These are phyloP conservation scores for Nannochloropsis granulata DNA, from an alignment of 108 stramenopile genomes.

Conservation along the genomic window DNA sequence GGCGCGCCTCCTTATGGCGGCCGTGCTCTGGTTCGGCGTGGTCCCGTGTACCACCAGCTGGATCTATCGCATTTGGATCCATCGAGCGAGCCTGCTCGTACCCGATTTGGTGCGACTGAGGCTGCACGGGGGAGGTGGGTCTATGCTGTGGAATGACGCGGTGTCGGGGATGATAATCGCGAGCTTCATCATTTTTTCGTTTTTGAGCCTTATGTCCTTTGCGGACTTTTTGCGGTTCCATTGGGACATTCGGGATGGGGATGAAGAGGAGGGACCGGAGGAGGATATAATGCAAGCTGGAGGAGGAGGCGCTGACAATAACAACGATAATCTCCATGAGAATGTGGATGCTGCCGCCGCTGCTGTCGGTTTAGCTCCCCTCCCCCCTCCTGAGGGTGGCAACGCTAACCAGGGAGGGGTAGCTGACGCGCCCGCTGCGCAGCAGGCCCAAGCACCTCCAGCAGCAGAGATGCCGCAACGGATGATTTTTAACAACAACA, in stretches of 20 bases:
- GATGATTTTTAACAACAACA: not conserved
- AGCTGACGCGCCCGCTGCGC: not conserved
- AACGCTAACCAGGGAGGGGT: not conserved
- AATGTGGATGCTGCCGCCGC: not conserved
- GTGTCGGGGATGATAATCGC: constrained; percentile 59
- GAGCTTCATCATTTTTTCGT: constrained; percentile 60
- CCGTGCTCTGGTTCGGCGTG: constrained; percentile 57
- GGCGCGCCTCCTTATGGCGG: constrained; percentile 45
- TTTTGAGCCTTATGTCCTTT: constrained; percentile 78
- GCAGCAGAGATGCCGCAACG: not conserved
- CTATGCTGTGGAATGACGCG: constrained; percentile 22
- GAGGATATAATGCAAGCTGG: not conserved
- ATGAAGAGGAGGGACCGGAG: constrained; percentile 4
- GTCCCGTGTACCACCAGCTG: constrained; percentile 62
- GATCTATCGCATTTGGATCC: constrained; percentile 75
- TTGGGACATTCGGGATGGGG: constrained; percentile 20
- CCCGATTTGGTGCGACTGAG: constrained; percentile 39
- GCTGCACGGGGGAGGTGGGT: constrained; percentile 40
- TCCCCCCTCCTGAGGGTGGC: not conserved
- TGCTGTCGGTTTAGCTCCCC: not conserved
- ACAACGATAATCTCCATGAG: not conserved
- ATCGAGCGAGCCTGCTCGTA: constrained; percentile 40
- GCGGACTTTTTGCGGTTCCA: constrained; percentile 75
- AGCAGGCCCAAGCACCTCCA: not conserved
- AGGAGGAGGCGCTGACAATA: not conserved